phyloP scores from a whole-genome alignment of 2,329 filamentous ascomycete genomes.

The Trichoderma gracile region DNA sequence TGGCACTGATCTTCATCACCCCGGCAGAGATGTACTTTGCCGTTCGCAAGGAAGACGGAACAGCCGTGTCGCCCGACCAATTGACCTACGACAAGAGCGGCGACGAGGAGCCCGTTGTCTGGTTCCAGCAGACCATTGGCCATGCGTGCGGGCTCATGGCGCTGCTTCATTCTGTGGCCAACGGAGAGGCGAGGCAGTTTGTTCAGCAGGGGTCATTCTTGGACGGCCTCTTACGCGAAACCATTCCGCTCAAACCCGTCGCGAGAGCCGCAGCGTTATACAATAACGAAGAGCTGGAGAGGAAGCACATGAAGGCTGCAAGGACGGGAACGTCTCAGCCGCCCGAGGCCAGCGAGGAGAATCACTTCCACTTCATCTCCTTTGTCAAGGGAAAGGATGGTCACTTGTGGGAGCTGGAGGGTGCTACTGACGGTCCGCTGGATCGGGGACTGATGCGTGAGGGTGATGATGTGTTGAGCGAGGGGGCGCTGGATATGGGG shows the following conservation, averaged over 20 bases:
- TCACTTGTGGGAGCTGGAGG: conserved; percentile 78
- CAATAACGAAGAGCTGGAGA: conserved; percentile 67
- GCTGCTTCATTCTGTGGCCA: conserved; percentile 70
- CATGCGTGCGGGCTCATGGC: conserved; percentile 82
- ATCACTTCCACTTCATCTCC: conserved; percentile 77
- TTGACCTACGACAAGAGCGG: conserved; percentile 39
- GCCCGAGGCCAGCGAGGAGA: conserved; percentile 59
- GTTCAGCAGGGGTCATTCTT: conserved; percentile 58
- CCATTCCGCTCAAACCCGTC: conserved; percentile 59
- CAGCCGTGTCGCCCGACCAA: conserved; percentile 29
- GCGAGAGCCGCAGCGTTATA: conserved; percentile 70
- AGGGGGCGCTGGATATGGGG: conserved; percentile 65
- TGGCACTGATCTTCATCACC: conserved; percentile 79
- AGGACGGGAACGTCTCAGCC: conserved; percentile 65
- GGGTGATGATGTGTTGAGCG: conserved; percentile 64
- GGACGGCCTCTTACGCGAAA: conserved; percentile 60
- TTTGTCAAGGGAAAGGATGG: conserved; percentile 70
- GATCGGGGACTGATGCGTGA: conserved; percentile 59
- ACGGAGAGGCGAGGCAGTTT: conserved; percentile 61
- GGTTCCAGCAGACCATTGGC: conserved; percentile 84
- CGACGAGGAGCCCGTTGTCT: conserved; percentile 65
- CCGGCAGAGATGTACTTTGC: conserved; percentile 57
- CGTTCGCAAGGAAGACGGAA: conserved; percentile 37
- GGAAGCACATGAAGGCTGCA: conserved; percentile 71
- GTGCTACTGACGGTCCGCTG: conserved; percentile 69